phyloP scores from a whole-genome alignment of 768 basidiomycete species.

The Trametopsis cervina region DNA sequence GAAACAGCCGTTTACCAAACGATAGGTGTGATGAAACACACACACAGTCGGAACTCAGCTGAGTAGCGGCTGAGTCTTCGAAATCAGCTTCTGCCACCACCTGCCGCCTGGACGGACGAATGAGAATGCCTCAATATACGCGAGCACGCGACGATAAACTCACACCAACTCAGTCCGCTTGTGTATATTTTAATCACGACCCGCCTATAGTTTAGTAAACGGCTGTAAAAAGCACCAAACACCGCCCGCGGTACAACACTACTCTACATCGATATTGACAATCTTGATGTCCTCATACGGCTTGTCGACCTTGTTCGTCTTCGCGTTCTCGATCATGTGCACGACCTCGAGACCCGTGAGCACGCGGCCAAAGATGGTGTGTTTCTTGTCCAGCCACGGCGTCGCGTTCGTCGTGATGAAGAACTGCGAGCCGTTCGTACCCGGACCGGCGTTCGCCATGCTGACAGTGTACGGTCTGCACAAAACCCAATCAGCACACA shows the following conservation, averaged over 20 bases:
- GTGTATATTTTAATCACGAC: too few species aligned
- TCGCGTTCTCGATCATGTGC: conserved; percentile 87
- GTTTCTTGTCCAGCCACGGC: conserved; percentile 88
- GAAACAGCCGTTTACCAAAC: neutral
- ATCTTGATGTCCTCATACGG: conserved; percentile 94
- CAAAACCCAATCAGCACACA: too few species aligned
- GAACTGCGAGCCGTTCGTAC: conserved; percentile 94
- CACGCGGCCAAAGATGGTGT: conserved; percentile 90
- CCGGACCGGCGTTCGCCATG: conserved; percentile 90
- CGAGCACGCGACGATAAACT: too few species aligned
- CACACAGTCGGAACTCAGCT: too few species aligned
- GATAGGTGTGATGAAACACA: too few species aligned
- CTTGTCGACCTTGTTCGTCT: conserved; percentile 78
- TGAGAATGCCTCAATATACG: too few species aligned
- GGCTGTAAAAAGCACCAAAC: conserved; percentile 15
- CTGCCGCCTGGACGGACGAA: too few species aligned
- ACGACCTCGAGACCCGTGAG: conserved; percentile 84
- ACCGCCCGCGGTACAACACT: conserved; percentile 17
- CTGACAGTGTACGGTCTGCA: conserved; percentile 90
- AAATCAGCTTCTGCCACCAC: too few species aligned
- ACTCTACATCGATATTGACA: conserved; percentile 69
- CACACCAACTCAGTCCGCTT: too few species aligned
- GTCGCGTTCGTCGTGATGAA: conserved; percentile 96
- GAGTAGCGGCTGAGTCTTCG: too few species aligned
- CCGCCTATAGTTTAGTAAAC: too few species aligned